Evolutionary conservation across 148 eudicot genomes (phyloP).

Genomic region (Salicornia ramosissima): DNA sequence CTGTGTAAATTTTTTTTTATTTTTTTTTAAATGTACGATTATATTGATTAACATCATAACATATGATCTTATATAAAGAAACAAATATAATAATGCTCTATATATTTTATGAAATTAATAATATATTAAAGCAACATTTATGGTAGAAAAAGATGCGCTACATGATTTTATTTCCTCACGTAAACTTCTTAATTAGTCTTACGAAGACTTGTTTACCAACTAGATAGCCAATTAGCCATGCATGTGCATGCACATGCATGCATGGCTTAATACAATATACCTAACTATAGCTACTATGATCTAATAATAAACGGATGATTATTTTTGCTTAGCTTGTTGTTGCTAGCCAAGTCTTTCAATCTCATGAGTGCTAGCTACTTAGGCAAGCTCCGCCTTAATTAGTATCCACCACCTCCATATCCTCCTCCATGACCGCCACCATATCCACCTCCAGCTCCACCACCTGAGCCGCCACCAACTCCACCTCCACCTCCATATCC

Average conservation of each 20-base stretch:
- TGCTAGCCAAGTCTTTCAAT: neutral
- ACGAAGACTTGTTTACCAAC: neutral
- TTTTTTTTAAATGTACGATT: too few species aligned
- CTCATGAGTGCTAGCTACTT: neutral
- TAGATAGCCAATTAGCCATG: neutral
- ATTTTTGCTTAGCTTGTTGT: too few species aligned
- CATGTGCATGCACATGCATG: slow-evolving; percentile 1
- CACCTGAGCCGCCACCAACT: slow-evolving; percentile 9
- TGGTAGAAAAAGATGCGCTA: neutral
- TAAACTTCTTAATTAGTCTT: neutral
- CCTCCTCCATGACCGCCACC: slow-evolving; percentile 17
- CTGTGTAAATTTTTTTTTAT: too few species aligned
- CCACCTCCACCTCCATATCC: slow-evolving; percentile 22
- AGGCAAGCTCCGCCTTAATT: neutral
- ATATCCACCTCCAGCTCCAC: neutral
- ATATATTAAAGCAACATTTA: neutral
- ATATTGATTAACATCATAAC: too few species aligned
- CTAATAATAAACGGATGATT: neutral
- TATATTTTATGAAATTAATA: neutral
- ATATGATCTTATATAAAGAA: neutral
- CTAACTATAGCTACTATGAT: neutral
- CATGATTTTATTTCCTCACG: neutral
- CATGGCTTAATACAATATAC: neutral
- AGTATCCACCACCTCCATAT: slow-evolving; percentile 17
- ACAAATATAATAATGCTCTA: neutral